Evolutionary conservation across 495 filamentous ascomycete genomes (phyloP).

Genomic region (Cercophora samala): DNA sequence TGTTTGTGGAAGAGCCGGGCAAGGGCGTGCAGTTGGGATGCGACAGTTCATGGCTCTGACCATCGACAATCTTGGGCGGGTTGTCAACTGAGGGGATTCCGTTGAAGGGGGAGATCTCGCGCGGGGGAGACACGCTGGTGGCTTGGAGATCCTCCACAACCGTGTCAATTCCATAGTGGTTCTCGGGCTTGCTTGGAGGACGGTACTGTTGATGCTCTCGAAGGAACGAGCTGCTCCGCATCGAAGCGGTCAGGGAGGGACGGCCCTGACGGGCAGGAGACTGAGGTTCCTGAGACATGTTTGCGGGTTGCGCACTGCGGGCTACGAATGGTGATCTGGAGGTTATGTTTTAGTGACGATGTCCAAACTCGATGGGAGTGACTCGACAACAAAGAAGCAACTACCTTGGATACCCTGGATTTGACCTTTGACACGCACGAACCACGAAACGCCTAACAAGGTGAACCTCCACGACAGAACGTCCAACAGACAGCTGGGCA

Average conservation of each 20-base stretch:
- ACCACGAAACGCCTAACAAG: background rate
- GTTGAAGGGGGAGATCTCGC: slow-evolving; percentile 45
- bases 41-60: slow-evolving; percentile 53
- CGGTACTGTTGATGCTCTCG: slow-evolving; percentile 74
- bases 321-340: background rate
- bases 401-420: background rate
- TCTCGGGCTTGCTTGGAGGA: slow-evolving; percentile 52
- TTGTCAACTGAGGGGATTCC: slow-evolving; percentile 51
- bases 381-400: background rate
- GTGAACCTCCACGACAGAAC: background rate
- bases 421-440: background rate
- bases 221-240: slow-evolving; percentile 68
- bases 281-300: slow-evolving; percentile 39
- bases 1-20: slow-evolving; percentile 38
- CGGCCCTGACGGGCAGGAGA: slow-evolving; percentile 33
- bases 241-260: slow-evolving; percentile 45
- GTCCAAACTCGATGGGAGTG: background rate
- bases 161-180: slow-evolving; percentile 53
- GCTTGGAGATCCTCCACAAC: slow-evolving; percentile 49
- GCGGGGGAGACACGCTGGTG: slow-evolving; percentile 34
- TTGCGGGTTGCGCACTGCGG: background rate
- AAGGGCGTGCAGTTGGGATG: slow-evolving; percentile 54
- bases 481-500: background rate
- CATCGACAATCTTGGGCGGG: slow-evolving; percentile 54
- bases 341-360: background rate